Conservation (phyloP, 2,329 filamentous ascomycete species). For the Verticillium nonalfalfae region DNA sequence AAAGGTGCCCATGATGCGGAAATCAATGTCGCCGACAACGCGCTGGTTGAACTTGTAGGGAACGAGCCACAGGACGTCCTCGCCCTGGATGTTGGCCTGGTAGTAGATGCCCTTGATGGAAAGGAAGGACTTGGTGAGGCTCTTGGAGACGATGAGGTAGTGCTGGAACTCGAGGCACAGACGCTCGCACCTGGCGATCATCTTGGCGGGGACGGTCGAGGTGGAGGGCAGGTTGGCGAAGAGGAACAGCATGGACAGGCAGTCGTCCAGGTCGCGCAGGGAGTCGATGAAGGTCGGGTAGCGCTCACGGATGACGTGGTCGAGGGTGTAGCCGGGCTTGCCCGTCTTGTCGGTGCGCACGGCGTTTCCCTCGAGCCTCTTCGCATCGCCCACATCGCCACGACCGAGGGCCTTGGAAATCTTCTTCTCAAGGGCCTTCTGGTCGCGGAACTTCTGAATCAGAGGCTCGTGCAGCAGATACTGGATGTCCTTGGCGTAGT, state of each 20-base stretch:
- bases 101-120: constrained; percentile 99
- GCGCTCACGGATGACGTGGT: constrained; percentile 96
- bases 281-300: constrained; percentile 97
- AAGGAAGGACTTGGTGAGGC: constrained; percentile 90
- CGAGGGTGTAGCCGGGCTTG: constrained; percentile 82
- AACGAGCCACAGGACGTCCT: constrained; percentile 95
- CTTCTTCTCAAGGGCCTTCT: constrained; percentile 96
- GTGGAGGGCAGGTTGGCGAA: constrained; percentile 95
- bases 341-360: constrained; percentile 83
- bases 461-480: constrained; percentile 96
- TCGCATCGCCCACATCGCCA: constrained; percentile 84
- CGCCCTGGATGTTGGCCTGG: constrained; percentile 92
- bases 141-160: constrained; percentile 89
- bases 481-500: constrained; percentile 91
- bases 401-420: constrained; percentile 87
- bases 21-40: constrained; percentile 90
- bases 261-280: constrained; percentile 90
- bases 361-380: constrained; percentile 80
- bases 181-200: constrained; percentile 89
- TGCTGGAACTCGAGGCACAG: constrained; percentile 95
- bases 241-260: constrained; percentile 91
- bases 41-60: constrained; percentile 98
- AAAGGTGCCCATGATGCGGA: constrained; percentile 98
- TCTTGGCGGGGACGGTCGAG: constrained; percentile 84
- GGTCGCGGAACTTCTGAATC: constrained; percentile 89